Evolutionary conservation across 1,284 basidiomycete genomes (phyloP), one percentile per base, ranked within the genome.

Genomic region (Porogramme epimiltina): DNA sequence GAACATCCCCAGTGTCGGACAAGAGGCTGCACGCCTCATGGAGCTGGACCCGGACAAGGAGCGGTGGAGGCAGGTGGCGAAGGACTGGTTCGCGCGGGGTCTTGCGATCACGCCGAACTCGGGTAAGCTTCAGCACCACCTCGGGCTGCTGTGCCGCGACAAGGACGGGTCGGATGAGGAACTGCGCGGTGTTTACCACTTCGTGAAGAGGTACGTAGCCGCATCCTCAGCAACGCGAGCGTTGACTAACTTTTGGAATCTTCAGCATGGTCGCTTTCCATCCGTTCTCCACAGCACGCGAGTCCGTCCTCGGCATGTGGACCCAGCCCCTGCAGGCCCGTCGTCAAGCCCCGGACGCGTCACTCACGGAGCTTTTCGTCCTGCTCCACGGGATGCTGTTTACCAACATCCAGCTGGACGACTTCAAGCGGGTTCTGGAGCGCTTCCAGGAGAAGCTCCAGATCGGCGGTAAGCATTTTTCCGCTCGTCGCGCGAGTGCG

Each of bases 361-460:
- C 77, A 0, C 83, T 85, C 0, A 73, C 87, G 3, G 94, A 96
- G 41, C 80, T 97, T 2, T 98, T 98, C 58, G 84, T 98, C 11
- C 82, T 94, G 33, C 74, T 98, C 1, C 96, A 98, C 59, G 95
- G 95, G 23, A 93, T 97, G 89, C 79, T 99, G 2, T 96, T 98
- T 72, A 98, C 95, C 10, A 89, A 90, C 58, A 91, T 97, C 57
- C 84, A 96, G 61, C 82, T 98, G 19, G 95, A 99, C 69, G 89
- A 94, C 67, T 98, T 98, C 65, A 74, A 81, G 37, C 77, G 85
- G 0, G 87, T 89, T 0, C 82, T 94, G 42, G 88, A 87, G 2
- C 87, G 93, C 25, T 91, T 97, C 66, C 78, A 94, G 54, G 92
- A 95, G 68, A 86, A 91, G 33, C 79, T 98, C 0, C 80, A 87